Percentiles rank a stretch among this genome's conserved stretches.
These are phyloP conservation scores for Daldinia sp. DNA, from an alignment of 2,329 filamentous ascomycete species.

Conservation along the genomic window DNA sequence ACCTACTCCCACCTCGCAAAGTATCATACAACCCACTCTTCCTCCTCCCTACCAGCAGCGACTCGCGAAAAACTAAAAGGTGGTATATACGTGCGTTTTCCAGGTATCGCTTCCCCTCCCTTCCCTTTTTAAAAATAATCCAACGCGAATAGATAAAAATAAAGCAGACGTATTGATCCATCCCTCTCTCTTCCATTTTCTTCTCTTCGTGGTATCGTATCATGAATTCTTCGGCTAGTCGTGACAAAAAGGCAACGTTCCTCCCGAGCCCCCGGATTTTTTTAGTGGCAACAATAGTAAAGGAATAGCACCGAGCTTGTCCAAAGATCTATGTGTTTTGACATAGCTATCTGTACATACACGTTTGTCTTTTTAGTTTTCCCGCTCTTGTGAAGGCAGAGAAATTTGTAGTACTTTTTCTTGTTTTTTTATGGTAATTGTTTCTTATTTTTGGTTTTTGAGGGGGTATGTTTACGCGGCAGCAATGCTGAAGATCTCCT, in stretches of 20 bases:
- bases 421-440: neutral
- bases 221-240: neutral
- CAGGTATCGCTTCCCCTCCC: neutral
- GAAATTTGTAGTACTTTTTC: neutral
- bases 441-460: neutral
- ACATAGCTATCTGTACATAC: conserved; percentile 27
- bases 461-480: neutral
- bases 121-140: neutral
- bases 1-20: neutral
- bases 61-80: neutral
- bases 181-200: neutral
- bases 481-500: conserved; percentile 61
- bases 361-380: neutral
- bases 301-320: conserved; percentile 26
- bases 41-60: neutral
- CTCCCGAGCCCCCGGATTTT: neutral
- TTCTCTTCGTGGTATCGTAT: conserved; percentile 29
- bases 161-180: conserved; percentile 6
- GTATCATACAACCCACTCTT: neutral
- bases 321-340: conserved; percentile 29
- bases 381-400: conserved; percentile 10
- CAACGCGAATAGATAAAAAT: neutral
- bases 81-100: neutral
- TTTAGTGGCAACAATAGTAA: neutral
- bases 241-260: conserved; percentile 1